Evolutionary conservation across 768 basidiomycete species (phyloP).

Genomic region (Nidularia sp.): DNA sequence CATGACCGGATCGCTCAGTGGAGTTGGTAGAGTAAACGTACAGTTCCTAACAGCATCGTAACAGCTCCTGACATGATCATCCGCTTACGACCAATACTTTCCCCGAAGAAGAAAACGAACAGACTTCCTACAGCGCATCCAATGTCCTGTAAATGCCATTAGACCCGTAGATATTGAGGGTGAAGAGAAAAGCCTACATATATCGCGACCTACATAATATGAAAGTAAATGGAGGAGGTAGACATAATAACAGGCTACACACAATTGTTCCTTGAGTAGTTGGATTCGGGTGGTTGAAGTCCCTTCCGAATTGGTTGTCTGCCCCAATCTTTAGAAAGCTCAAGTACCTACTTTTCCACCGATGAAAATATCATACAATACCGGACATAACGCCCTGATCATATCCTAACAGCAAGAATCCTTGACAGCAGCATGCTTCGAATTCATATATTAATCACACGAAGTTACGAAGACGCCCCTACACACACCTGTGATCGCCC

Average conservation of each 20-base stretch:
- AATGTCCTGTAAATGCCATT: slow-evolving; percentile 23
- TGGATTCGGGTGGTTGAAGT: slow-evolving; percentile 30
- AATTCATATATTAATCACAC: no score
- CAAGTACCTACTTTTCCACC: no score
- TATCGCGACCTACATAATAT: not conserved
- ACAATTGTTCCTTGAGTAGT: slow-evolving; percentile 35
- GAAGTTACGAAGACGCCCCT: no score
- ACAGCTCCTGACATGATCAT: slow-evolving; percentile 33
- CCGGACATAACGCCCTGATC: slow-evolving; percentile 40
- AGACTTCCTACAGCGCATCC: slow-evolving; percentile 33
- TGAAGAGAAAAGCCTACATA: not conserved
- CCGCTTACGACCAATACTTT: slow-evolving; percentile 28
- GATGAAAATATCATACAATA: slow-evolving; percentile 16
- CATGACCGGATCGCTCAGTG: no score
- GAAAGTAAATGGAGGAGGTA: not conserved
- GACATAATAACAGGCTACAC: slow-evolving; percentile 5
- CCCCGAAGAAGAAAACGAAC: slow-evolving; percentile 33
- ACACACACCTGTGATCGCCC: slow-evolving; percentile 33
- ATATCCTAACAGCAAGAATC: slow-evolving; percentile 31
- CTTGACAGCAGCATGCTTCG: slow-evolving; percentile 36
- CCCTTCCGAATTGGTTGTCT: slow-evolving; percentile 34
- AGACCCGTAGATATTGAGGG: not conserved
- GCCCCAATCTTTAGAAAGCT: slow-evolving; percentile 26
- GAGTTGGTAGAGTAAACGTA: slow-evolving; percentile 15
- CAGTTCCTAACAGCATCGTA: slow-evolving; percentile 34